A percentile compares a stretch with the other conserved stretches of the same genome.
Evolutionary conservation across 176 grass and related monocot genomes (phyloP).

Genomic region (Zoysia pacifica): DNA sequence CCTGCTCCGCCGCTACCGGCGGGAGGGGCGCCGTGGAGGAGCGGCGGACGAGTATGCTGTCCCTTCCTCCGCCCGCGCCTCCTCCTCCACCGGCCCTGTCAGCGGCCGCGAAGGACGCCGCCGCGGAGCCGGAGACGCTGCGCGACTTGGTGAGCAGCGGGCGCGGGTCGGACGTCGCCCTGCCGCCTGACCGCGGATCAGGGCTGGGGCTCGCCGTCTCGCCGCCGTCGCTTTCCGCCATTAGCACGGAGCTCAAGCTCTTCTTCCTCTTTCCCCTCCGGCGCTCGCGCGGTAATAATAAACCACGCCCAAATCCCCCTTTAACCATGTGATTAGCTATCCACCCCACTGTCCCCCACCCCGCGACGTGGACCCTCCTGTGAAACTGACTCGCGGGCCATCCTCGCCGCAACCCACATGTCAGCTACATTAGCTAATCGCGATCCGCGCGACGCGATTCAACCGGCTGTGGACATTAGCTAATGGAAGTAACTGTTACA

Average conservation of each 20-base stretch:
- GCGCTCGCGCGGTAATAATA: conserved; percentile 24
- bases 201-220: conserved; percentile 36
- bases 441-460: background rate
- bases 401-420: background rate
- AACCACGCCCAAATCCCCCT: conserved; percentile 27
- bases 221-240: conserved; percentile 56
- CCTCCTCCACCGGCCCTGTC: background rate
- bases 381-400: conserved; percentile 14
- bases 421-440: background rate
- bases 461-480: background rate
- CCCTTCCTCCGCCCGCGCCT: background rate
- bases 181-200: background rate
- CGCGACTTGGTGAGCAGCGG: conserved; percentile 49
- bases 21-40: conserved; percentile 45
- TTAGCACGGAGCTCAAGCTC: conserved; percentile 48
- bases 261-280: background rate
- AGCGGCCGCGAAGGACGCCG: conserved; percentile 23
- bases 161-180: conserved; percentile 30
- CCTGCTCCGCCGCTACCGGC: conserved; percentile 2
- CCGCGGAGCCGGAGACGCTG: conserved; percentile 36
- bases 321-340: conserved; percentile 41
- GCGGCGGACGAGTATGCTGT: conserved; percentile 39
- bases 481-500: conserved; percentile 13
- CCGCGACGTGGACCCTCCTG: background rate
- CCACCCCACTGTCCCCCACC: conserved; percentile 6